Conservation (phyloP, 2,329 filamentous ascomycete species). For the Bipolaris bicolor region DNA sequence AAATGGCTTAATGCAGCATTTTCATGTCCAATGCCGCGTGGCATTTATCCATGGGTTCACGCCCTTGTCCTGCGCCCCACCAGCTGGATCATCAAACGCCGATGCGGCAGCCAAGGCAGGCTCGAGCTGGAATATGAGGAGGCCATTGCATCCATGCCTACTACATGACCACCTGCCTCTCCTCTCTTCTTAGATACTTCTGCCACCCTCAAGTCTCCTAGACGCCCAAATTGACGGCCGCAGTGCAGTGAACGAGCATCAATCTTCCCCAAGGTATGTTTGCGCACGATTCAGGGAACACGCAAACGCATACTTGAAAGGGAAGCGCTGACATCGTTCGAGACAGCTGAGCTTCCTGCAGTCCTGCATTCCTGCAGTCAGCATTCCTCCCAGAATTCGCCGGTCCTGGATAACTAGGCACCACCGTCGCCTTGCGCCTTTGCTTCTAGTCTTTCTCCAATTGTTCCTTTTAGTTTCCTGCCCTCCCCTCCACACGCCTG, state of each 20-base stretch:
- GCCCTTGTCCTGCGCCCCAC: conserved; percentile 12
- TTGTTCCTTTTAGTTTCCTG: neutral
- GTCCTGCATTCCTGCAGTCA: conserved; percentile 5
- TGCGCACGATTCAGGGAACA: neutral
- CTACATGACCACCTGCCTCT: conserved; percentile 26
- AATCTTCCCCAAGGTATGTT: neutral
- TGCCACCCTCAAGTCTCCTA: neutral
- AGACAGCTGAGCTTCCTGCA: conserved; percentile 24
- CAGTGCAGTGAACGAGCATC: neutral
- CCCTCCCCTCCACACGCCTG: neutral
- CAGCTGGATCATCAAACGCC: conserved; percentile 28
- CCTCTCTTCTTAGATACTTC: conserved; percentile 14
- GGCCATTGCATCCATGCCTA: conserved; percentile 20
- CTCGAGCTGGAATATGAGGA: conserved; percentile 21
- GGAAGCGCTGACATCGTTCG: conserved; percentile 16
- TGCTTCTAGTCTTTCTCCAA: neutral
- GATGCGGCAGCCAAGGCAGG: conserved; percentile 33
- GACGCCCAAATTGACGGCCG: neutral
- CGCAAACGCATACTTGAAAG: neutral
- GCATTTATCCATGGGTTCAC: conserved; percentile 5
- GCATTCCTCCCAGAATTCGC: conserved; percentile 6
- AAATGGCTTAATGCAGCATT: conserved; percentile 7
- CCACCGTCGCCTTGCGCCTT: neutral
- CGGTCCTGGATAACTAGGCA: neutral
- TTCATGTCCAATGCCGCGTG: conserved; percentile 7